Percentiles rank a stretch among this genome's conserved stretches.
Evolutionary conservation across 441 rosid genomes (phyloP).

Genomic region (Populus tomentosa): DNA sequence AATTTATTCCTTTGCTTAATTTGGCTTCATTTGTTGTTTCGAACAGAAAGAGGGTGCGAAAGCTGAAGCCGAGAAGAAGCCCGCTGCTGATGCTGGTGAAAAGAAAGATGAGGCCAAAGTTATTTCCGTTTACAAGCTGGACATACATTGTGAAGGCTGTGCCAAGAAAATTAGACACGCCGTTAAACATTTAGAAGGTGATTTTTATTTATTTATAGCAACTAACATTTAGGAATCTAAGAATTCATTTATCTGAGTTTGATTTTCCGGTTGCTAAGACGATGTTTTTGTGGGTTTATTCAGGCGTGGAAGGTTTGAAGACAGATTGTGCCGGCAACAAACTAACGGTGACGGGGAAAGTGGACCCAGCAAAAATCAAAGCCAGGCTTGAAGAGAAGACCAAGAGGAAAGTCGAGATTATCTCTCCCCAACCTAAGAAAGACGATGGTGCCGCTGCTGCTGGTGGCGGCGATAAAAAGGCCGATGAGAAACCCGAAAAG

Average conservation of each 20-base stretch:
- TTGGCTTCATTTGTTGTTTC: background rate
- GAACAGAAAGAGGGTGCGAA: conserved; percentile 53
- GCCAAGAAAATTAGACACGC: conserved; percentile 68
- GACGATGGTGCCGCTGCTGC: conserved; percentile 33
- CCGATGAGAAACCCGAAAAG: conserved; percentile 40
- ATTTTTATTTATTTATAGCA: background rate
- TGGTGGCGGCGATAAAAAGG: conserved; percentile 39
- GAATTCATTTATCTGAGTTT: background rate
- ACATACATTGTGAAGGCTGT: conserved; percentile 90
- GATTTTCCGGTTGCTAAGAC: conserved; percentile 6
- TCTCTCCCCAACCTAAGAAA: conserved; percentile 68
- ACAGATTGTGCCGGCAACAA: conserved; percentile 52
- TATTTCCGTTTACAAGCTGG: conserved; percentile 66
- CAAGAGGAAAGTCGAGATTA: conserved; percentile 62
- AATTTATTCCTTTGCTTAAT: background rate
- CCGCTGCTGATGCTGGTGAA: conserved; percentile 34
- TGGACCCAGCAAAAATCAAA: conserved; percentile 54
- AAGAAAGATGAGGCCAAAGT: conserved; percentile 43
- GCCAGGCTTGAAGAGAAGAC: conserved; percentile 52
- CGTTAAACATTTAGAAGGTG: conserved; percentile 55
- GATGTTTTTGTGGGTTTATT: conserved; percentile 18
- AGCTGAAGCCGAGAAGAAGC: conserved; percentile 53
- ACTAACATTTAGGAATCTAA: background rate
- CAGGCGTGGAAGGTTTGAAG: conserved; percentile 70
- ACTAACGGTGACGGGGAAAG: conserved; percentile 72